phyloP scores from a whole-genome alignment of 2,329 filamentous ascomycete species.

The Botryotinia globosa region DNA sequence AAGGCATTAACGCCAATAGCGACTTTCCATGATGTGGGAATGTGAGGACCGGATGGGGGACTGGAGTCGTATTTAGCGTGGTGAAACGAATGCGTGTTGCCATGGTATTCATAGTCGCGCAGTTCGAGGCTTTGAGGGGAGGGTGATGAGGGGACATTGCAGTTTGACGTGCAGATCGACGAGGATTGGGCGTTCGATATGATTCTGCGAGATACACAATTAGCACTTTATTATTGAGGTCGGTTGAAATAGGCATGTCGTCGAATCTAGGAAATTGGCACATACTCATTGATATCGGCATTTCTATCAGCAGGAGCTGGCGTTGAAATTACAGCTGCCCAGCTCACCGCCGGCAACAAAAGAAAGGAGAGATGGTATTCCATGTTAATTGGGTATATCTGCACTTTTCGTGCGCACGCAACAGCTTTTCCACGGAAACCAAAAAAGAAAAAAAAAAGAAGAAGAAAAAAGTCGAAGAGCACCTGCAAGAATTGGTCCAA shows the following conservation, averaged over 20 bases:
- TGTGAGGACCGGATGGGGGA: constrained; percentile 1
- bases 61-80: constrained; percentile 3
- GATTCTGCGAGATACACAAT: background rate
- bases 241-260: background rate
- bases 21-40: constrained; percentile 20
- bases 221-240: background rate
- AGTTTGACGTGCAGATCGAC: background rate
- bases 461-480: no score
- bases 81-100: background rate
- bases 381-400: constrained; percentile 4
- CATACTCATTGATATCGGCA: constrained; percentile 4
- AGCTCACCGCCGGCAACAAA: constrained; percentile 11
- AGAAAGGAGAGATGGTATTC: constrained; percentile 18
- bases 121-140: background rate
- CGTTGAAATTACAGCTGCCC: constrained; percentile 8
- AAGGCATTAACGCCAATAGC: constrained; percentile 20
- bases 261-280: background rate
- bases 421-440: background rate
- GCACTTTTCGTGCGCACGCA: constrained; percentile 13
- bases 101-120: constrained; percentile 8
- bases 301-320: background rate
- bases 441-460: background rate
- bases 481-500: background rate
- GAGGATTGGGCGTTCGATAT: background rate
- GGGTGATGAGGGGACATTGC: background rate